Conservation (phyloP, 495 filamentous ascomycete genomes). For the Hypoxylon intermedium region DNA sequence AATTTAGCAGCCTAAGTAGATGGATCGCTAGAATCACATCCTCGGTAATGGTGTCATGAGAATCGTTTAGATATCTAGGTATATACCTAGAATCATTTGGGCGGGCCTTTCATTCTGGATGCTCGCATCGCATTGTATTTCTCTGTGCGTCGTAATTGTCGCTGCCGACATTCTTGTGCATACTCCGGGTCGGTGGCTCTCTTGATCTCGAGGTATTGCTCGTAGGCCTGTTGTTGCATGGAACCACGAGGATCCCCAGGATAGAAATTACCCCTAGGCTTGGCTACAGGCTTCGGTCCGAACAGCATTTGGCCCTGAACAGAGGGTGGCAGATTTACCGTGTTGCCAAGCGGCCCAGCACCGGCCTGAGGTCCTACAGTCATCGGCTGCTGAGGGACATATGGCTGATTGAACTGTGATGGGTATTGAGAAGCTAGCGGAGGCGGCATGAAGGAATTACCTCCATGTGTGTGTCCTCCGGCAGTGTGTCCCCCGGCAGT, state of each 20-base stretch:
- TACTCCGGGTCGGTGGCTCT: slow-evolving; percentile 50
- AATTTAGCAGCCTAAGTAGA: too few species aligned
- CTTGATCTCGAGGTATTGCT: slow-evolving; percentile 51
- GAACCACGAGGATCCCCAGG: slow-evolving; percentile 22
- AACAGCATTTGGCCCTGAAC: slow-evolving; percentile 30
- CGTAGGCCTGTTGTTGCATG: slow-evolving; percentile 49
- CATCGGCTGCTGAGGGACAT: not conserved
- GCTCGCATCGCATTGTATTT: too few species aligned
- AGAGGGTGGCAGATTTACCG: slow-evolving; percentile 1
- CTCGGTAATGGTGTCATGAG: too few species aligned
- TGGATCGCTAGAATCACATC: too few species aligned
- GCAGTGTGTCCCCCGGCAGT: too few species aligned
- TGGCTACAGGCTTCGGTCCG: slow-evolving; percentile 38
- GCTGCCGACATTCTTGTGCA: slow-evolving; percentile 50
- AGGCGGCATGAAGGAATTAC: too few species aligned
- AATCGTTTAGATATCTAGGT: not conserved
- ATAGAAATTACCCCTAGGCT: slow-evolving; percentile 27
- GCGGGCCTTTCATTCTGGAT: not conserved
- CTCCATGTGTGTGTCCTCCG: too few species aligned
- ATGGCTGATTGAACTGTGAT: not conserved
- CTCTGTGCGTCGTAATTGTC: slow-evolving; percentile 50
- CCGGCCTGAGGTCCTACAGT: not conserved
- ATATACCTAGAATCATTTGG: not conserved
- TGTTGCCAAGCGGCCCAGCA: not conserved
- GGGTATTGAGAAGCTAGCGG: too few species aligned